Evolutionary conservation across 768 basidiomycete species (phyloP).

Genomic region (Macrocybe gigantea): DNA sequence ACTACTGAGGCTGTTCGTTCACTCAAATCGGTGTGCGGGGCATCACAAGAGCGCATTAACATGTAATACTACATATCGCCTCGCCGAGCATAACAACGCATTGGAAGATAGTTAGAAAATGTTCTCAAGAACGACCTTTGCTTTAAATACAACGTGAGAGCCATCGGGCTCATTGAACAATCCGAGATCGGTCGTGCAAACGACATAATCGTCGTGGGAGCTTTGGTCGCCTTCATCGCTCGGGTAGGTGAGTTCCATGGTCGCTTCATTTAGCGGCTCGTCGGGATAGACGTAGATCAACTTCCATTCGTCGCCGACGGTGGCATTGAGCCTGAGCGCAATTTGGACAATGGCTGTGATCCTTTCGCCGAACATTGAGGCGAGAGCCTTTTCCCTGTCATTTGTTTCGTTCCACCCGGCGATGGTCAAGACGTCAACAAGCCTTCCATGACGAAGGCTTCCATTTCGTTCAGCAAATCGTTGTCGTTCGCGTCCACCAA

Average conservation of each 20-base stretch:
- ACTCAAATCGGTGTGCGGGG: too few relatives aligned
- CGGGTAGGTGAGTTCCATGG: not conserved
- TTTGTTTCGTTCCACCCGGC: conserved; percentile 19
- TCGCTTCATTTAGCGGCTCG: not conserved
- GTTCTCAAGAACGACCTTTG: too few relatives aligned
- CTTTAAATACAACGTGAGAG: too few relatives aligned
- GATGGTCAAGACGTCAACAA: conserved; percentile 18
- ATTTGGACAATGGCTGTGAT: conserved; percentile 19
- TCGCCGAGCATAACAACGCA: too few relatives aligned
- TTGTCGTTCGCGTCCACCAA: conserved; percentile 13
- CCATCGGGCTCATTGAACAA: too few relatives aligned
- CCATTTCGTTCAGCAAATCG: conserved; percentile 12
- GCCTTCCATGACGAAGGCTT: conserved; percentile 4
- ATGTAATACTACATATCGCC: too few relatives aligned
- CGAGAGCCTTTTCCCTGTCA: conserved; percentile 2
- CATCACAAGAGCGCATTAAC: too few relatives aligned
- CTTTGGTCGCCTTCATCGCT: not conserved
- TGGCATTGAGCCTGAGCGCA: conserved; percentile 24
- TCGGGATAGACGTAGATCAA: conserved; percentile 14
- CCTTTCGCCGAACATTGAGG: conserved; percentile 7
- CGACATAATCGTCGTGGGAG: too few relatives aligned
- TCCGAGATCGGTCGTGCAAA: too few relatives aligned
- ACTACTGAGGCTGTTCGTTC: too few relatives aligned
- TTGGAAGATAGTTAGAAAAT: too few relatives aligned
- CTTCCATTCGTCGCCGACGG: conserved; percentile 20